Evolutionary conservation across 116 monocot genomes (phyloP).

Genomic region (Papilionanthe hybrid): DNA sequence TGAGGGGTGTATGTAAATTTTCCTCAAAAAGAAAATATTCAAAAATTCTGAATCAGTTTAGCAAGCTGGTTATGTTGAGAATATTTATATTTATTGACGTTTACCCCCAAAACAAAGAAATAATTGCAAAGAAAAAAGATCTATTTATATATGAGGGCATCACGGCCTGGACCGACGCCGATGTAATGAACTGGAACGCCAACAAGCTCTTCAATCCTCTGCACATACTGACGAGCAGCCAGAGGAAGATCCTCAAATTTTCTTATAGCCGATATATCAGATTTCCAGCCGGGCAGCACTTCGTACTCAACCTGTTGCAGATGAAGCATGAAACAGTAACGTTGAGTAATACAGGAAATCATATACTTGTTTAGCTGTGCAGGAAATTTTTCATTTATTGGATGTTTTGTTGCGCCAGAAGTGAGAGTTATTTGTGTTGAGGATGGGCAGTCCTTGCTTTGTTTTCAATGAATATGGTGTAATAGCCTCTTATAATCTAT

Average conservation of each 20-base stretch:
- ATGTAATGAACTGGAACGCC: constrained; percentile 89
- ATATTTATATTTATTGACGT: neutral
- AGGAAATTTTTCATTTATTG: no score
- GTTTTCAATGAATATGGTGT: no score
- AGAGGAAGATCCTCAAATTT: constrained; percentile 67
- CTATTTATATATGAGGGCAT: constrained; percentile 86
- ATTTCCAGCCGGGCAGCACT: constrained; percentile 83
- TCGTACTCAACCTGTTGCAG: constrained; percentile 77
- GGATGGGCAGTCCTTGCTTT: no score
- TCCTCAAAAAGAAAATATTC: neutral
- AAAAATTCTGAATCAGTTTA: neutral
- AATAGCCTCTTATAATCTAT: no score
- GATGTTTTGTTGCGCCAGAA: no score
- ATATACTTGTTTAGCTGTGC: no score
- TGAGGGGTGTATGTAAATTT: neutral
- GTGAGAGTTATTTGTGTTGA: no score
- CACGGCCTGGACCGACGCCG: constrained; percentile 82
- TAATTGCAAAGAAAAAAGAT: neutral
- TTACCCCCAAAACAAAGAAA: no score
- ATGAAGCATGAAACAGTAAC: neutral
- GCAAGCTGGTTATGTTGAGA: neutral
- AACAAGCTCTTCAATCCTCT: constrained; percentile 89
- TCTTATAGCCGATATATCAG: constrained; percentile 69
- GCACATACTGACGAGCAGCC: constrained; percentile 63
- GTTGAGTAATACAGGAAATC: neutral